A percentile compares a stretch with the other conserved stretches of the same genome.
Conservation (phyloP, 2,329 filamentous ascomycete species). For the Fusarium euwallaceae region DNA sequence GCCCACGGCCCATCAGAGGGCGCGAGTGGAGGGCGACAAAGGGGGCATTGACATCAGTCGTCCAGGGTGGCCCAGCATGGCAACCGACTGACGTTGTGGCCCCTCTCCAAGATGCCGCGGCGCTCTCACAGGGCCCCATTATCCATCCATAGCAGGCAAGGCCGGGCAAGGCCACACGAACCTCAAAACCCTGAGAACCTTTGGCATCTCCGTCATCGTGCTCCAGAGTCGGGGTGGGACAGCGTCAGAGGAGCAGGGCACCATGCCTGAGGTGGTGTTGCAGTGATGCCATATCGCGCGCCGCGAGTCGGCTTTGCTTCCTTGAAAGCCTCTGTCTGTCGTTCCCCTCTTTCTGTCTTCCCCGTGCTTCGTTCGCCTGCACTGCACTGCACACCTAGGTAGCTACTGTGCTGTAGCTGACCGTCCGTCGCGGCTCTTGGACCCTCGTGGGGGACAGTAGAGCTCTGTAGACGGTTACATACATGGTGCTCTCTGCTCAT, state of each 20-base stretch:
- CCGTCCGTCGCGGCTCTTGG: conserved; percentile 25
- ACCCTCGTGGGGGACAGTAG: conserved; percentile 25
- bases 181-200: conserved; percentile 39
- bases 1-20: conserved; percentile 24
- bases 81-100: conserved; percentile 44
- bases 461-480: conserved; percentile 30
- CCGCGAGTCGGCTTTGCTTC: conserved; percentile 31
- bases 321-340: not conserved
- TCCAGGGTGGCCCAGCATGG: conserved; percentile 40
- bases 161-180: conserved; percentile 34
- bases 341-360: conserved; percentile 18
- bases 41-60: conserved; percentile 44
- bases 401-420: not conserved
- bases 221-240: conserved; percentile 44
- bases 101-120: conserved; percentile 41
- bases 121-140: conserved; percentile 30
- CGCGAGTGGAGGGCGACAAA: conserved; percentile 39
- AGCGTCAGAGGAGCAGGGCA: conserved; percentile 34
- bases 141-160: conserved; percentile 12
- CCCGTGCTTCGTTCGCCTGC: conserved; percentile 39
- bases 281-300: conserved; percentile 46
- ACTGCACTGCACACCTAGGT: conserved; percentile 16
- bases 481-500: conserved; percentile 29
- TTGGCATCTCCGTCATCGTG: conserved; percentile 44
- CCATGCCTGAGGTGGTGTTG: conserved; percentile 43